These are phyloP conservation scores for Papilionanthe hybrid DNA, from an alignment of 116 monocot genomes.

Conservation along the genomic window DNA sequence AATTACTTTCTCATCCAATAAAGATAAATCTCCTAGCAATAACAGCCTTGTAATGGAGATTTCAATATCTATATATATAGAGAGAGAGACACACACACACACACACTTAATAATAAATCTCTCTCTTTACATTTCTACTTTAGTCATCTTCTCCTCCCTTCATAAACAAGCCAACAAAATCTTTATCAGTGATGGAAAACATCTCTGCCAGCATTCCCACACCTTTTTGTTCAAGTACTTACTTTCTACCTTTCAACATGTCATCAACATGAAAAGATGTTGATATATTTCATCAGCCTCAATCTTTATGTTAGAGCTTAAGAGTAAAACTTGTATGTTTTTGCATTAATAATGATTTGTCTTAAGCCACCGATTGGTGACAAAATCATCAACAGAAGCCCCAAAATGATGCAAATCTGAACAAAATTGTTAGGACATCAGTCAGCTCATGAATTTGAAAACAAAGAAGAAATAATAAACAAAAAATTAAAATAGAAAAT, in stretches of 20 bases:
- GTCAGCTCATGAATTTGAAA: neutral
- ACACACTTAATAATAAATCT: no score
- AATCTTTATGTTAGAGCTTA: neutral
- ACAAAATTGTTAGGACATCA: neutral
- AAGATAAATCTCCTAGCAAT: no score
- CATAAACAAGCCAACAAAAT: neutral
- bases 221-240: neutral
- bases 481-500: neutral
- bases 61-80: neutral
- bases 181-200: neutral
- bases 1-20: no score
- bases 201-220: neutral
- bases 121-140: neutral
- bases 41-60: neutral
- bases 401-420: conserved; percentile 42
- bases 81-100: no score
- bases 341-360: conserved; percentile 27
- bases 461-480: neutral
- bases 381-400: conserved; percentile 29
- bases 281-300: neutral
- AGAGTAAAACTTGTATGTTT: conserved; percentile 40
- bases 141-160: neutral
- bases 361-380: conserved; percentile 39
- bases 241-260: no score
- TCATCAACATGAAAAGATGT: neutral